Evolutionary conservation across 805 yeast species (phyloP), one percentile per base, ranked within the genome.

Genomic region (Wickerhamomyces ciferrii): DNA sequence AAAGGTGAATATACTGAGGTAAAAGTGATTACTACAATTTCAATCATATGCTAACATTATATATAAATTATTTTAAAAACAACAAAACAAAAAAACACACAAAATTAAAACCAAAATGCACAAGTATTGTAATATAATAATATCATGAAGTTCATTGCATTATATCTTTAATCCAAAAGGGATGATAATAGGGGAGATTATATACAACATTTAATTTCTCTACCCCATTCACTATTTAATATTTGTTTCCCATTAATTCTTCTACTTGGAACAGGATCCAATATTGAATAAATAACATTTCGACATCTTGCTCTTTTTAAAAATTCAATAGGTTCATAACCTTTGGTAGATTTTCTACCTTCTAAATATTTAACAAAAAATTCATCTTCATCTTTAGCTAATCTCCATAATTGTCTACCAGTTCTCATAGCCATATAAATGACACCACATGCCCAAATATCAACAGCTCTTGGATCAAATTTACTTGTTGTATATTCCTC

Each of bases 351-450:
- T 61, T 84, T 88, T 48, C 98, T 74, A 48, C 87, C 90, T 43
- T 74, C 74, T 48, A 91, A 67, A 61, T 92, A 92, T 56, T 78
- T 82, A 37, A 74, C 69, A 63, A 81, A 92, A 59, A 87, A 88
- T 56, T 84, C 95, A 61, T 92, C 98, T 39, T 82, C 87, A 27
- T 71, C 75, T 48, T 79, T 78, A 2, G 98, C 97, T 48, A 81
- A 69, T 56, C 86, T 81, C 98, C 98, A 92, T 44, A 94, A 67
- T 59, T 92, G 96, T 44, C 96, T 73, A 4, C 98, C 99, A 0
- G 97, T 87, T 56, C 97, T 72, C 92, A 89, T 84, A 7, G 96
- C 95, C 88, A 89, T 84, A 61, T 86, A 89, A 32, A 89, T 88
- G 11, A 89, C 92, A 43, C 96, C 96, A 69, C 96, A 87, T 0